Evolutionary conservation across 768 basidiomycete species (phyloP).

Genomic region (Lyophyllum shimeji): DNA sequence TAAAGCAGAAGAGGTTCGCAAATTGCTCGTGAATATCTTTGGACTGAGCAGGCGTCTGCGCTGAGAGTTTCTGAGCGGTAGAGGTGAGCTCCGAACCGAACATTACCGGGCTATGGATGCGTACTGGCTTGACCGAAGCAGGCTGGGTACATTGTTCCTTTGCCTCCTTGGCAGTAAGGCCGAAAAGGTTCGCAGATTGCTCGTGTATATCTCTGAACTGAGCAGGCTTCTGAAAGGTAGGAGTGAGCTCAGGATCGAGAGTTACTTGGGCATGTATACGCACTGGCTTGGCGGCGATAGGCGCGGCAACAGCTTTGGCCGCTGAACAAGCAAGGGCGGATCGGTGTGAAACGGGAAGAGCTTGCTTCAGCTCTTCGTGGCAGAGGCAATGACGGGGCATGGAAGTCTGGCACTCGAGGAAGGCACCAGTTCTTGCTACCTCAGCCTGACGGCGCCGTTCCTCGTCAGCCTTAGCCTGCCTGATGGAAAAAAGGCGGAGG

Average conservation of each 20-base stretch:
- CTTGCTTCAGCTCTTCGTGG: background rate
- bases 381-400: background rate
- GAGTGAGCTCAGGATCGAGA: background rate
- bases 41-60: background rate
- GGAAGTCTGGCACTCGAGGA: background rate
- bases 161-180: background rate
- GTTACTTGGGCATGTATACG: background rate
- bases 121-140: constrained; percentile 1
- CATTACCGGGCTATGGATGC: background rate
- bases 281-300: constrained; percentile 1
- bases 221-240: background rate
- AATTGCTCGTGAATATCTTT: background rate
- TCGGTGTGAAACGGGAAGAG: background rate
- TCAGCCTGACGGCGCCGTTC: constrained; percentile 8
- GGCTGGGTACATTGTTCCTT: background rate
- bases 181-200: background rate
- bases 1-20: background rate
- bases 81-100: background rate
- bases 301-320: background rate
- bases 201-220: background rate
- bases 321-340: background rate
- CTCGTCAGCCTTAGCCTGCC: background rate
- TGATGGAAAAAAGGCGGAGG: constrained; percentile 1
- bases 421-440: background rate
- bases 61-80: background rate